Base-by-base conservation (phyloP, 495 filamentous ascomycete species). In the Parmelia sp. region DNA sequence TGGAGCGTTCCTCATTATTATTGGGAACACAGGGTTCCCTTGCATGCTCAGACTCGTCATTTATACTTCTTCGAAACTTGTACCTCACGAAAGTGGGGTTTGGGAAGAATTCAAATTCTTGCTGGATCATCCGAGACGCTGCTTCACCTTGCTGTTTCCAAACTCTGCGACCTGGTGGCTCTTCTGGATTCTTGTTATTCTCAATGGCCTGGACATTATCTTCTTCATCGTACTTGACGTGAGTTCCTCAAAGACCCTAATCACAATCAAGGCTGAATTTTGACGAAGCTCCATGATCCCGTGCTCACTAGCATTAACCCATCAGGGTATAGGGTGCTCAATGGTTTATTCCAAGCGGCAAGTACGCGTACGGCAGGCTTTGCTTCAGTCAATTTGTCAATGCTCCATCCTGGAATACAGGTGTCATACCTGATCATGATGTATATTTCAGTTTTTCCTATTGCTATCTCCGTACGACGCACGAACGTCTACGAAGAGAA, bases 401-500 rank as follows among this genome's bases (percentile, higher is more conserved):
- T 78, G 0, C 79, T 97, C 19, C 93, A 97, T 69, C 93, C 93
- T 0, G 93, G 88, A 3, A 91, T 96, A 17, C 93, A 97, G 71
- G 89, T 94, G 6, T 96, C 91, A 23, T 97, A 96, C 77, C 75
- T 96, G 75, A 86, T 97, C 75, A 97, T 97, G 93, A 97, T 97
- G 93, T 97, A 97, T 74, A 97, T 97, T 66, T 96, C 93, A 56
- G 90, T 96, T 47, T 91, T 96, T 69, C 93, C 93, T 33, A 93
- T 97, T 69, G 93, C 93, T 66, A 96, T 97, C 63, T 93, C 89
- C 35, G 85, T 97, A 69, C 88, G 93, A 63, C 83, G 90, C 59
- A 97, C 93, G 42, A 97, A 97, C 73, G 92, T 96, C 14, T 97
- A 97, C 79, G 93, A 97, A 74, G 93, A 97, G 72, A 89, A 89